A percentile compares a stretch with the other conserved stretches of the same genome.
These are phyloP conservation scores for Cystobasidium pallidum DNA, from an alignment of 1,284 basidiomycete genomes.

Conservation along the genomic window DNA sequence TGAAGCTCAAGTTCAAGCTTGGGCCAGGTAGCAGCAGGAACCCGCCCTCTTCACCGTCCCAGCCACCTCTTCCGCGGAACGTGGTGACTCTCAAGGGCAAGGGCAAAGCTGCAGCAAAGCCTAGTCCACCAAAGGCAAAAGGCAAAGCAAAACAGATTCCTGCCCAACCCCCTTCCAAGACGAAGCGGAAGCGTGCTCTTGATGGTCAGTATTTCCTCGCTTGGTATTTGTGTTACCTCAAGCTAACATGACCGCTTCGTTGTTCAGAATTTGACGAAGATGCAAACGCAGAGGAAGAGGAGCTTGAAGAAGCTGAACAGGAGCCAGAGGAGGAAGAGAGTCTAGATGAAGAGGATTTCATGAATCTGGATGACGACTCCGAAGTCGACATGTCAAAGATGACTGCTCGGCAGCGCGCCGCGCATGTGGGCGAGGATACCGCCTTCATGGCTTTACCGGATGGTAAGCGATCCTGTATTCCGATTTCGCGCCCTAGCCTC, in stretches of 20 bases:
- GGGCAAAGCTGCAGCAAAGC: constrained; percentile 28
- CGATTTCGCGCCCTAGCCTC: not conserved
- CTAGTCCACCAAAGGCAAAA: not conserved
- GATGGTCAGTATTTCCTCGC: constrained; percentile 22
- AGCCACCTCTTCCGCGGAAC: constrained; percentile 33
- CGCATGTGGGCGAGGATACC: constrained; percentile 33
- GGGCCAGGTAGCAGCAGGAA: constrained; percentile 13
- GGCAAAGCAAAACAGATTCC: constrained; percentile 30
- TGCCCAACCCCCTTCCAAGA: not conserved
- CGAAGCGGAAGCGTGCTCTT: constrained; percentile 38
- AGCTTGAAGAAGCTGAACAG: constrained; percentile 13
- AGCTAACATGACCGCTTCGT: not conserved
- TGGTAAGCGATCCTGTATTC: constrained; percentile 11
- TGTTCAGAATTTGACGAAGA: constrained; percentile 37
- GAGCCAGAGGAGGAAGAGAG: constrained; percentile 35
- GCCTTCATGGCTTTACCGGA: constrained; percentile 34
- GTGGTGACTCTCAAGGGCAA: constrained; percentile 32
- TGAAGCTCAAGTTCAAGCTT: constrained; percentile 41
- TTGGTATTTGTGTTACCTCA: not conserved
- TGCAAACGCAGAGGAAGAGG: constrained; percentile 23
- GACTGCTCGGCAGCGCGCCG: constrained; percentile 41
- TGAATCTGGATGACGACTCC: constrained; percentile 24
- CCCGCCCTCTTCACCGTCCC: constrained; percentile 21
- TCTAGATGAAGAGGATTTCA: constrained; percentile 43
- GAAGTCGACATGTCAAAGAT: constrained; percentile 38